Conservation (phyloP, 1,139 yeast species). For the Yamadazyma epiphylla region DNA sequence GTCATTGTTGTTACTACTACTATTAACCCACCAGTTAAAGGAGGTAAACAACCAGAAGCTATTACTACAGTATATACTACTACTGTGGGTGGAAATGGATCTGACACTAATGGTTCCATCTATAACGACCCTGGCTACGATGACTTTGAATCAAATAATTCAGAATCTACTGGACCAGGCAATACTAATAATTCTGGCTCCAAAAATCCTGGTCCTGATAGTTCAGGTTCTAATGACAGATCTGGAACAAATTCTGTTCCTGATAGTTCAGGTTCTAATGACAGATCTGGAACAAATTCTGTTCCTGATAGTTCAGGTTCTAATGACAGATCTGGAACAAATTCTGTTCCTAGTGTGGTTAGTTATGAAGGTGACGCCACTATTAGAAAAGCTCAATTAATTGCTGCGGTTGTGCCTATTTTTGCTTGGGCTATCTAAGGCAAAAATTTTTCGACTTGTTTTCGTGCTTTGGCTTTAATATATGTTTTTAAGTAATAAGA, state of each 20-base stretch:
- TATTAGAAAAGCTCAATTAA: not conserved
- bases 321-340: not conserved
- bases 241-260: too few species aligned
- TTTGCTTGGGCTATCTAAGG: not conserved
- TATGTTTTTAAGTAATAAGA: too few species aligned
- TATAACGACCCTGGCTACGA: too few species aligned
- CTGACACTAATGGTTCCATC: too few species aligned
- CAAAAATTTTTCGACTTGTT: conserved; percentile 10
- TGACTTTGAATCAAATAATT: too few species aligned
- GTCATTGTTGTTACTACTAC: too few species aligned
- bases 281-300: conserved; percentile 27
- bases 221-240: conserved; percentile 29
- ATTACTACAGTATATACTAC: too few species aligned
- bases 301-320: not conserved
- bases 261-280: conserved; percentile 17
- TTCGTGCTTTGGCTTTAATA: conserved; percentile 16
- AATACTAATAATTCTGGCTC: not conserved
- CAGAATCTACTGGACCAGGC: not conserved
- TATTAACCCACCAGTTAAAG: too few species aligned
- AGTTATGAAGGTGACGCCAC: conserved; percentile 5
- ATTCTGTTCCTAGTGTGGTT: not conserved
- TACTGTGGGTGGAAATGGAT: too few species aligned
- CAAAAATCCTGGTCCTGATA: too few species aligned
- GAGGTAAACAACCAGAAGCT: too few species aligned
- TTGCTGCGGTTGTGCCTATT: not conserved